These are phyloP conservation scores for Ganoderma resinaceum DNA, from an alignment of 1,284 basidiomycete genomes.

Conservation along the genomic window DNA sequence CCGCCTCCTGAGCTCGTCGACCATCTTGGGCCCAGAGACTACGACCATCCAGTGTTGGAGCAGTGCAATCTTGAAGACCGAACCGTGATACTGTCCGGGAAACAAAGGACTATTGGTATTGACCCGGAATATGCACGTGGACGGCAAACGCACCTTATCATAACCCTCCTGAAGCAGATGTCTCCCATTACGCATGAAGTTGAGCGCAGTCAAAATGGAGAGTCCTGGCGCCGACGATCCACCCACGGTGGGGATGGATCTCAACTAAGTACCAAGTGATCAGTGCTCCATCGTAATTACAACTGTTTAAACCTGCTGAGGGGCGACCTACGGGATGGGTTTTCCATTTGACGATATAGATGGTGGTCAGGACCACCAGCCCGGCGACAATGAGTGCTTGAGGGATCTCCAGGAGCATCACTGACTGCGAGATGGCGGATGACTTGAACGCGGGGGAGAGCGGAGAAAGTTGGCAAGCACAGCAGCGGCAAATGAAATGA, in stretches of 20 bases:
- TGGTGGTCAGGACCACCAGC: background rate
- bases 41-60: slow-evolving; percentile 49
- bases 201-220: slow-evolving; percentile 34
- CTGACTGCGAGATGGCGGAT: background rate
- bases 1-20: slow-evolving; percentile 51
- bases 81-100: slow-evolving; percentile 41
- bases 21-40: slow-evolving; percentile 40
- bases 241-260: slow-evolving; percentile 39
- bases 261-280: slow-evolving; percentile 14
- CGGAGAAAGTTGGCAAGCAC: background rate
- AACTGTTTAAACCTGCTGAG: background rate
- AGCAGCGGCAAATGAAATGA: too few species aligned
- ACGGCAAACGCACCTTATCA: slow-evolving; percentile 20
- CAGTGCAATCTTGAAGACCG: slow-evolving; percentile 49
- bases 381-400: background rate
- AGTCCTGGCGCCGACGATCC: slow-evolving; percentile 30
- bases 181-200: slow-evolving; percentile 24
- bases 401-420: background rate
- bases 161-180: slow-evolving; percentile 34
- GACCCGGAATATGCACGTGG: too few species aligned
- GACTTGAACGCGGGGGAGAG: background rate
- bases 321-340: slow-evolving; percentile 8
- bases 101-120: background rate
- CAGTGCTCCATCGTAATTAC: background rate
- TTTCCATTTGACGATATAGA: slow-evolving; percentile 7